Percentiles rank a stretch among this genome's conserved stretches.
phyloP scores from a whole-genome alignment of 495 filamentous ascomycete species.

The Podospora tetraspora region DNA sequence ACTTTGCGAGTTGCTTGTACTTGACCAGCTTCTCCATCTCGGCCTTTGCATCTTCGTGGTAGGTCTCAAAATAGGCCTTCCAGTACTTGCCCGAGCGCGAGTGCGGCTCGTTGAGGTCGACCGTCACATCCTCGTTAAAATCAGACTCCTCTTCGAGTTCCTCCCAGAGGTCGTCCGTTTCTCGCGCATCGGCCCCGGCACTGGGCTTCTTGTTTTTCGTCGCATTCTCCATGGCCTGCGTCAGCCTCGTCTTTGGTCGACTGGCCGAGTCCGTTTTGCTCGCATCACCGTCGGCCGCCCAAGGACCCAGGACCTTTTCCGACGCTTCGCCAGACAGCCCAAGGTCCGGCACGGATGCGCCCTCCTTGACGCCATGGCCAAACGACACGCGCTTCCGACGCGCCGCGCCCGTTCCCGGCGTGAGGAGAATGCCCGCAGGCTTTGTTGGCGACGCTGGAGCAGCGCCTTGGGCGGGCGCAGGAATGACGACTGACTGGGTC shows the following conservation, averaged over 20 bases:
- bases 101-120: slow-evolving; percentile 73
- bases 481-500: slow-evolving; percentile 1
- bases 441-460: slow-evolving; percentile 35
- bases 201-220: not conserved
- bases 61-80: slow-evolving; percentile 83
- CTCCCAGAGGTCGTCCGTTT: slow-evolving; percentile 37
- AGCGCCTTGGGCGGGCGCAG: not conserved
- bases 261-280: not conserved
- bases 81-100: slow-evolving; percentile 88
- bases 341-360: slow-evolving; percentile 27
- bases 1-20: slow-evolving; percentile 78
- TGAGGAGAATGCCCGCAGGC: slow-evolving; percentile 67
- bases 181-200: not conserved
- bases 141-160: slow-evolving; percentile 35
- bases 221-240: slow-evolving; percentile 44
- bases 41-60: slow-evolving; percentile 69
- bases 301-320: slow-evolving; percentile 62
- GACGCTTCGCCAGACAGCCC: slow-evolving; percentile 50
- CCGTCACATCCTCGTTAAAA: slow-evolving; percentile 54
- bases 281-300: slow-evolving; percentile 28
- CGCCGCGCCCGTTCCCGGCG: slow-evolving; percentile 73
- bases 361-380: slow-evolving; percentile 52
- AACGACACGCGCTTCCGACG: slow-evolving; percentile 91
- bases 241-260: slow-evolving; percentile 49
- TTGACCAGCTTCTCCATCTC: slow-evolving; percentile 75